Evolutionary conservation across 2,329 filamentous ascomycete genomes (phyloP).

Genomic region (Exophiala mesophila): DNA sequence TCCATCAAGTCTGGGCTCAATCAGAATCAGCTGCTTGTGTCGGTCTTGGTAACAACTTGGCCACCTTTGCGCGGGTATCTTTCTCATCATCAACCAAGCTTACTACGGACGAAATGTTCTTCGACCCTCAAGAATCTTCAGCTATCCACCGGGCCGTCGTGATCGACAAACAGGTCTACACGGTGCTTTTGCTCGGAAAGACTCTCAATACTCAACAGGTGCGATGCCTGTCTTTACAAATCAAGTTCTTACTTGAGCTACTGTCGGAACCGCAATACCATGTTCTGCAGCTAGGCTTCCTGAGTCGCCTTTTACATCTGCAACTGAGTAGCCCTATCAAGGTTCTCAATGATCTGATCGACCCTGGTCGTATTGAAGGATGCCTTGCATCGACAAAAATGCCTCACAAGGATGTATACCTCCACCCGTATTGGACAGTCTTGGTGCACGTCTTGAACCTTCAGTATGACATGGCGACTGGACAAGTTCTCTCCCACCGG

Average conservation of each 20-base stretch:
- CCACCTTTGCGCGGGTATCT: conserved; percentile 4
- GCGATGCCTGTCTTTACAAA: conserved; percentile 1
- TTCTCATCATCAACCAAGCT: not conserved
- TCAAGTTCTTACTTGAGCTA: conserved; percentile 4
- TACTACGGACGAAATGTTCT: conserved; percentile 6
- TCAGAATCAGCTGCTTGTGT: conserved; percentile 32
- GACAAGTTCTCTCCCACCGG: conserved; percentile 2
- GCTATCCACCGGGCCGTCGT: conserved; percentile 21
- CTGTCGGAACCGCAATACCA: conserved; percentile 9
- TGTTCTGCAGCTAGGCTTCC: conserved; percentile 12
- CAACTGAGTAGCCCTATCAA: conserved; percentile 8
- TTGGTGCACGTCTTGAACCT: conserved; percentile 8
- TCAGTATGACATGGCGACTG: conserved; percentile 25
- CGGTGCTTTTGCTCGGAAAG: conserved; percentile 5
- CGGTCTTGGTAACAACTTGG: conserved; percentile 33
- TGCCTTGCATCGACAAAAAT: not conserved
- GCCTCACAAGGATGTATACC: conserved; percentile 6
- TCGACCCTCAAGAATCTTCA: conserved; percentile 15
- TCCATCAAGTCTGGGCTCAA: conserved; percentile 31
- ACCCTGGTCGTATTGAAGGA: not conserved
- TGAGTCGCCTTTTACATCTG: conserved; percentile 6
- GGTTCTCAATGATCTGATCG: conserved; percentile 2
- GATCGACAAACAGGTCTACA: conserved; percentile 22
- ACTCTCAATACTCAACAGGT: conserved; percentile 2
- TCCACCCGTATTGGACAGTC: conserved; percentile 13